Conservation (phyloP, 2,329 filamentous ascomycete species). For the Colletotrichum noveboracense region DNA sequence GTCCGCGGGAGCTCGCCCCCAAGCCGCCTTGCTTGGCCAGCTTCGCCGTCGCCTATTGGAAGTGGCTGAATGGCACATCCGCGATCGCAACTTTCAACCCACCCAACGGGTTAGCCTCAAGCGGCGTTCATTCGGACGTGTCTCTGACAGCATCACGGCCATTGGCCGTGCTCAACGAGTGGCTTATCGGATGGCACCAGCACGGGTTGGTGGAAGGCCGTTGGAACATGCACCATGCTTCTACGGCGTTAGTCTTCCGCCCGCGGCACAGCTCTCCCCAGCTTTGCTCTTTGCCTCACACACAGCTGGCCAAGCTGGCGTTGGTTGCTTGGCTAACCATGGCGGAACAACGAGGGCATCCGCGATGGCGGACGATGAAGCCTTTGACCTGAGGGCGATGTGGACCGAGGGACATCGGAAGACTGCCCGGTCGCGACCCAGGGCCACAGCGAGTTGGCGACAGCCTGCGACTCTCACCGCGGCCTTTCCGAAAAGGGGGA, state of each 20-base stretch:
- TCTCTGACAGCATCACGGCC: constrained; percentile 13
- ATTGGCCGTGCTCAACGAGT: constrained; percentile 6
- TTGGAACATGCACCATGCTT: constrained; percentile 23
- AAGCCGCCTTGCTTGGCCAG: not conserved
- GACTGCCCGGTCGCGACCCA: not conserved
- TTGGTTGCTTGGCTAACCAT: constrained; percentile 15
- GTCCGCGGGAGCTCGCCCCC: constrained; percentile 6
- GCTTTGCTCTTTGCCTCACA: not conserved
- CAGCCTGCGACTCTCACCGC: constrained; percentile 6
- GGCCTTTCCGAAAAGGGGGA: constrained; percentile 21
- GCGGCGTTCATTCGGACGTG: not conserved
- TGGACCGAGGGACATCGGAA: constrained; percentile 1
- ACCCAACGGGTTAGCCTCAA: constrained; percentile 3
- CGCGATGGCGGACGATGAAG: not conserved
- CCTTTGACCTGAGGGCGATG: not conserved
- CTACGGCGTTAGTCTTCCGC: constrained; percentile 12
- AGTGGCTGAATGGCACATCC: constrained; percentile 2
- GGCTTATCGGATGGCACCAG: constrained; percentile 20
- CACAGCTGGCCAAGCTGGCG: not conserved
- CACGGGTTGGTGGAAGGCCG: constrained; percentile 19
- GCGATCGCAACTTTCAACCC: not conserved
- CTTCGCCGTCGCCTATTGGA: not conserved
- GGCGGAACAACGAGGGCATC: not conserved
- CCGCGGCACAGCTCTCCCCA: constrained; percentile 2
- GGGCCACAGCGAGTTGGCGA: not conserved